These are phyloP conservation scores for Kitagawia praeruptora DNA, from an alignment of 129 eudicot genomes.

Conservation along the genomic window DNA sequence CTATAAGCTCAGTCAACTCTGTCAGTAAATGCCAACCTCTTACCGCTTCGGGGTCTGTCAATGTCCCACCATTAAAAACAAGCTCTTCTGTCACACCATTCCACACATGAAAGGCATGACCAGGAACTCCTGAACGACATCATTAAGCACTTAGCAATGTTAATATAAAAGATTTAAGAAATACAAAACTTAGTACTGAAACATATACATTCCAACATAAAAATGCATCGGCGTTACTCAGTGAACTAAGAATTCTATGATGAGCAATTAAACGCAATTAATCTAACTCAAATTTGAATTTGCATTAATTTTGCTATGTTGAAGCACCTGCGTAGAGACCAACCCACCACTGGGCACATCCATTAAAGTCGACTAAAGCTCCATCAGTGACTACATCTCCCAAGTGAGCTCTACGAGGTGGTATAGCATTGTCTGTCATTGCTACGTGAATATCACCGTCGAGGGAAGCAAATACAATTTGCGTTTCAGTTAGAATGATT, in stretches of 20 bases:
- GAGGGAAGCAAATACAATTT: constrained; percentile 58
- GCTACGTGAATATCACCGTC: constrained; percentile 78
- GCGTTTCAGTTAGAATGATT: constrained; percentile 35
- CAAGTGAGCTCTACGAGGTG: constrained; percentile 51
- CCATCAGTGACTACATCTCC: constrained; percentile 87
- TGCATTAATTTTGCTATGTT: neutral
- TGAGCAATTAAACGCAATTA: neutral
- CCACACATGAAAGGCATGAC: constrained; percentile 72
- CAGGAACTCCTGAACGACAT: constrained; percentile 58
- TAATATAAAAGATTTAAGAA: neutral
- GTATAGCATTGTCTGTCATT: constrained; percentile 25
- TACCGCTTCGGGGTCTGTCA: constrained; percentile 82
- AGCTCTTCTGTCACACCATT: constrained; percentile 59
- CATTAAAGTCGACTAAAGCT: constrained; percentile 75
- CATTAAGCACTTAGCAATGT: neutral
- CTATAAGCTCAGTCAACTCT: constrained; percentile 49
- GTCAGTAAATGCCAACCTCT: constrained; percentile 78
- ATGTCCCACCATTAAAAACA: constrained; percentile 54
- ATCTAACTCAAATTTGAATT: neutral
- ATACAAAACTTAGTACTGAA: neutral
- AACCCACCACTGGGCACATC: constrained; percentile 75
- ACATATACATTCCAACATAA: neutral
- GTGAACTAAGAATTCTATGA: neutral
- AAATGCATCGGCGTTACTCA: neutral
- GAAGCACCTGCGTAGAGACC: constrained; percentile 80